Conservation (phyloP, 2,329 filamentous ascomycete species). For the Diaporthe batatas region DNA sequence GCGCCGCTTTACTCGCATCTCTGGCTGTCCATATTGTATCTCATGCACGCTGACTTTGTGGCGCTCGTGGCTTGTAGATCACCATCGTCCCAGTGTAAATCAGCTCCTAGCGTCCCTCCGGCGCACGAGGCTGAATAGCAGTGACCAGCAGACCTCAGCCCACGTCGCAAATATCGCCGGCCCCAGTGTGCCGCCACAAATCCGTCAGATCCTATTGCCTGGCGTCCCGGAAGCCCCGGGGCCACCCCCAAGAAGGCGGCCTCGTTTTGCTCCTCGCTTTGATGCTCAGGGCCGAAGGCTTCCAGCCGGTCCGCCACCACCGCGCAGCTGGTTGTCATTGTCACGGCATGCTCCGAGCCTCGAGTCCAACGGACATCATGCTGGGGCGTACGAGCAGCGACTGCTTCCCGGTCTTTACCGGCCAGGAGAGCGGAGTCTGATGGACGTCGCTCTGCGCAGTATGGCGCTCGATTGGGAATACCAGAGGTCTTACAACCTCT, state of each 20-base stretch:
- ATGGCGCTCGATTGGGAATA: conserved; percentile 68
- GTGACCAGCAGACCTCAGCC: conserved; percentile 40
- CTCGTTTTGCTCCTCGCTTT: conserved; percentile 57
- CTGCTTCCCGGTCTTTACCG: conserved; percentile 60
- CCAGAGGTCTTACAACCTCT: conserved; percentile 67
- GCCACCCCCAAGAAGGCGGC: conserved; percentile 62
- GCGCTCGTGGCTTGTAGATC: conserved; percentile 46
- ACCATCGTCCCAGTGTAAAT: conserved; percentile 65
- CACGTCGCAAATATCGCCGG: conserved; percentile 44
- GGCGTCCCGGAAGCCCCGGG: conserved; percentile 69
- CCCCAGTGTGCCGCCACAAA: conserved; percentile 70
- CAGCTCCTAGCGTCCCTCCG: conserved; percentile 71
- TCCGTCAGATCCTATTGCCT: conserved; percentile 65
- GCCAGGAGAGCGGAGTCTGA: conserved; percentile 62
- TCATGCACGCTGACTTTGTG: conserved; percentile 22
- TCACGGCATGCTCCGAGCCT: conserved; percentile 48
- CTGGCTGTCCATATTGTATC: neutral
- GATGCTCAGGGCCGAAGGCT: conserved; percentile 63
- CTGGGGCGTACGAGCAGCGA: conserved; percentile 25
- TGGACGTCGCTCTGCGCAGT: conserved; percentile 63
- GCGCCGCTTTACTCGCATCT: neutral
- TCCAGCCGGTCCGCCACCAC: conserved; percentile 71
- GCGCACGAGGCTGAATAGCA: conserved; percentile 55
- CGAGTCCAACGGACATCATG: conserved; percentile 7
- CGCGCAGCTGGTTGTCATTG: conserved; percentile 66